Conservation (phyloP, 257 asterid species). For the Penstemon newberryi region DNA sequence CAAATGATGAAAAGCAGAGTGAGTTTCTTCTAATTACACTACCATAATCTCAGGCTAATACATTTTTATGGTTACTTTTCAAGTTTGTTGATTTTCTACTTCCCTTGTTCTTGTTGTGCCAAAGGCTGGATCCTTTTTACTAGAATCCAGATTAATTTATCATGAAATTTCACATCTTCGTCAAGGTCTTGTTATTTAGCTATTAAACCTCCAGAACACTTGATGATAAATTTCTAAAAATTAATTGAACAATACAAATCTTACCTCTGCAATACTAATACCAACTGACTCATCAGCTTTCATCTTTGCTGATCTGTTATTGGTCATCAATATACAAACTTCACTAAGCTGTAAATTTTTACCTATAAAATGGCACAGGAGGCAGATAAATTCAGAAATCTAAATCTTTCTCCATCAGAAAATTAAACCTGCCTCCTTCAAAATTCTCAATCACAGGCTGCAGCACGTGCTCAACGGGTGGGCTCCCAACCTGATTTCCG, state of each 20-base stretch:
- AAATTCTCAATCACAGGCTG: slow-evolving; percentile 97
- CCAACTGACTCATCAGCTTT: slow-evolving; percentile 23
- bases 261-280: slow-evolving; percentile 32
- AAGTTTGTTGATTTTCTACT: slow-evolving; percentile 8
- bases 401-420: slow-evolving; percentile 32
- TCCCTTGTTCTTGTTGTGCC: slow-evolving; percentile 9
- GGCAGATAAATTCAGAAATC: slow-evolving; percentile 36
- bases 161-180: slow-evolving; percentile 13
- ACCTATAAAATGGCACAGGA: slow-evolving; percentile 31
- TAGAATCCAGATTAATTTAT: slow-evolving; percentile 16
- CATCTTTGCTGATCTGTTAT: slow-evolving; percentile 26
- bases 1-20: slow-evolving; percentile 4
- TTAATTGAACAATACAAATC: slow-evolving; percentile 22
- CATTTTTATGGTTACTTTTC: background rate
- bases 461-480: slow-evolving; percentile 77
- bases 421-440: slow-evolving; percentile 58
- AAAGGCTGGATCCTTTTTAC: slow-evolving; percentile 13
- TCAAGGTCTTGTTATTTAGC: slow-evolving; percentile 25
- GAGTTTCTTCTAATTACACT: slow-evolving; percentile 21
- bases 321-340: slow-evolving; percentile 30
- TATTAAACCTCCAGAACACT: slow-evolving; percentile 22
- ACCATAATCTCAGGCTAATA: slow-evolving; percentile 16
- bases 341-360: slow-evolving; percentile 30
- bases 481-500: slow-evolving; percentile 79
- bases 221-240: slow-evolving; percentile 24